These are phyloP conservation scores for Helotiales sp. DNA, from an alignment of 2,329 filamentous ascomycete genomes.

Conservation along the genomic window DNA sequence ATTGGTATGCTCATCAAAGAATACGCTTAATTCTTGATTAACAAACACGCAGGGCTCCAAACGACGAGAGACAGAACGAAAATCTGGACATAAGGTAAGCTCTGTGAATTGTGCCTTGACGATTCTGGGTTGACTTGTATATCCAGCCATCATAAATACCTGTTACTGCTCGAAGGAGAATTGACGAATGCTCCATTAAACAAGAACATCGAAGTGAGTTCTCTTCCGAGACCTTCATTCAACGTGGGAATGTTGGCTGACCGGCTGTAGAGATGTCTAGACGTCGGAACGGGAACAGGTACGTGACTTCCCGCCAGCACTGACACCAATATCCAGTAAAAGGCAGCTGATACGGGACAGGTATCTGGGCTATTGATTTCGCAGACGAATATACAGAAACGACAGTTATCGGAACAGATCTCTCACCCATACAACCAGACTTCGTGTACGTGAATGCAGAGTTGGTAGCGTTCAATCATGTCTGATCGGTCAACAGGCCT, in stretches of 20 bases:
- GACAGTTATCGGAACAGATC: conserved; percentile 34
- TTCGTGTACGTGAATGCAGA: conserved; percentile 38
- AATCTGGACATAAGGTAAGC: conserved; percentile 28
- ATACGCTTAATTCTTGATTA: not conserved
- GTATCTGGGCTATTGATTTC: conserved; percentile 36
- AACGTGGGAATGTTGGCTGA: not conserved
- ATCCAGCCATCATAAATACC: conserved; percentile 7
- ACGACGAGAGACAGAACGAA: conserved; percentile 34
- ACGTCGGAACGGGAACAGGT: conserved; percentile 45
- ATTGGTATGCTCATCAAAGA: conserved; percentile 23
- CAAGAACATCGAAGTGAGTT: conserved; percentile 26
- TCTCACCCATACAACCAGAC: conserved; percentile 32
- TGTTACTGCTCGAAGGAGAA: conserved; percentile 25
- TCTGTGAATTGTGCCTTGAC: not conserved
- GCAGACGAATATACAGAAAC: conserved; percentile 35
- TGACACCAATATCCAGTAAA: not conserved
- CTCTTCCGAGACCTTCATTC: not conserved
- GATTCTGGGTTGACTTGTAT: not conserved
- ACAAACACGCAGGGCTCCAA: conserved; percentile 28
- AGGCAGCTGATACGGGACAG: not conserved
- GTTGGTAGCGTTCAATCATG: not conserved
- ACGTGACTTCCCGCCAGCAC: no score
- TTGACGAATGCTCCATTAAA: conserved; percentile 34
- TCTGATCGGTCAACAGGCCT: conserved; percentile 34
- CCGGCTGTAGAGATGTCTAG: conserved; percentile 35